Base-by-base conservation (phyloP, 257 asterid species). In the Galeopsis tetrahit region DNA sequence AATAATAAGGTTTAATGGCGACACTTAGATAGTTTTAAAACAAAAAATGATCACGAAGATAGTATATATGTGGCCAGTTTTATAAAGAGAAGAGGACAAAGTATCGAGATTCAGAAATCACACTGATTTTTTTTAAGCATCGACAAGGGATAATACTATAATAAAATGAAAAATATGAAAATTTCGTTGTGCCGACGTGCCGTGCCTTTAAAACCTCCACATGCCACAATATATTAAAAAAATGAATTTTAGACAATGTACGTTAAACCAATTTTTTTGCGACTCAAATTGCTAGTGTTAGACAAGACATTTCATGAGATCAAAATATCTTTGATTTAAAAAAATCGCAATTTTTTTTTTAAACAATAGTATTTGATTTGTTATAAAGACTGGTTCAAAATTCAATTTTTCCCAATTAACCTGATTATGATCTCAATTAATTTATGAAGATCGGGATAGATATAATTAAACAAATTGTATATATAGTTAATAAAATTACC, bases 401-500 rank as follows among this genome's bases (percentile, higher is more conserved):
- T 42, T 42, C 48, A 42, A 9, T 7, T 42, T 7, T 8, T 42
- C 9, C 11, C 2, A 10, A 7, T 1, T 42, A n/a, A n/a, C n/a
- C 48, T 42, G 10, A 39, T 39, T 39, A n/a, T n/a, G n/a, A 39
- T 39, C 43, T 39, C 43, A 42, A 42, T 42, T 42, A 42, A 42
- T n/a, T n/a, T n/a, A n/a, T n/a, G n/a, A n/a, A n/a, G n/a, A n/a
- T n/a, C n/a, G n/a, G n/a, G n/a, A n/a, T n/a, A n/a, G n/a, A n/a
- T n/a, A n/a, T n/a, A n/a, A n/a, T 21, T 0, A 21, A 21, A 21
- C 28, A 21, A 21, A 21, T 21, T 21, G 28, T 21, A 21, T 21
- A 21, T 21, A 21, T 21, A 21, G 28, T 21, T 21, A 21, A 33
- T n/a, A 13, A 7, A 28, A 3, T 7, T 68, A 91, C 98, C 98